phyloP scores from a whole-genome alignment of 179 eudicot species.

The Silene vulgaris region DNA sequence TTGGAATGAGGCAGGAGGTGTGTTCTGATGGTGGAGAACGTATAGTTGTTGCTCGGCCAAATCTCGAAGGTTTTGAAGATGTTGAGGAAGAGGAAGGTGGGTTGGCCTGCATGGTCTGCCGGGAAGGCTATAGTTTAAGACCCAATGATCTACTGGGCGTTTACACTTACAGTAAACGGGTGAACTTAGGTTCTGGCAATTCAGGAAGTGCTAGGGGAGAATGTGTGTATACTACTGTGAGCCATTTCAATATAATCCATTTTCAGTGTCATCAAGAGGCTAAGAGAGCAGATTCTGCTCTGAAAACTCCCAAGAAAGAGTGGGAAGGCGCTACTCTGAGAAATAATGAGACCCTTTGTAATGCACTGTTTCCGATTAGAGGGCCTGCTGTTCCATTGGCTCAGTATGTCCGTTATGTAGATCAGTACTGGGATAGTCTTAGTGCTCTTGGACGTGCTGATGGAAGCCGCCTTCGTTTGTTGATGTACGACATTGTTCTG shows the following conservation, averaged over 20 bases:
- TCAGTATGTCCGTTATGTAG: conserved; percentile 79
- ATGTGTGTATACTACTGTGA: conserved; percentile 94
- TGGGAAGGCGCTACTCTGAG: conserved; percentile 99
- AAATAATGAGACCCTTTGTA: conserved; percentile 93
- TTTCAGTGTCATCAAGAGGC: conserved; percentile 99
- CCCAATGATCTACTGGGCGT: conserved; percentile 83
- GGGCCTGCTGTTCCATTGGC: conserved; percentile 88
- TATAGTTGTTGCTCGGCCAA: conserved; percentile 68
- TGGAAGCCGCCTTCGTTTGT: conserved; percentile 82
- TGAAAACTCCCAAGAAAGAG: conserved; percentile 83
- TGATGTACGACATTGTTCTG: conserved; percentile 96
- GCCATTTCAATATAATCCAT: conserved; percentile 96
- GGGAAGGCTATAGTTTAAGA: conserved; percentile 88
- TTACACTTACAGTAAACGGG: conserved; percentile 90
- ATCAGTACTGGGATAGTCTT: conserved; percentile 93
- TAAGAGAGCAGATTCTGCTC: conserved; percentile 91
- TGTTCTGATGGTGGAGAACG: conserved; percentile 95
- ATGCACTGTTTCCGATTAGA: conserved; percentile 79
- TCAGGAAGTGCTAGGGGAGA: conserved; percentile 84
- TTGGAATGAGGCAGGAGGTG: conserved; percentile 77
- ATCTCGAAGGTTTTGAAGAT: conserved; percentile 91
- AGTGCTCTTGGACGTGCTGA: conserved; percentile 95
- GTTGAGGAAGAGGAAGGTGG: conserved; percentile 97
- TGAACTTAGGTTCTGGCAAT: conserved; percentile 76
- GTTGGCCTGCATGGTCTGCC: conserved; percentile 96